Evolutionary conservation across 1,284 basidiomycete genomes (phyloP), one percentile per base, ranked within the genome.

Genomic region (Moniliophthora roreri): DNA sequence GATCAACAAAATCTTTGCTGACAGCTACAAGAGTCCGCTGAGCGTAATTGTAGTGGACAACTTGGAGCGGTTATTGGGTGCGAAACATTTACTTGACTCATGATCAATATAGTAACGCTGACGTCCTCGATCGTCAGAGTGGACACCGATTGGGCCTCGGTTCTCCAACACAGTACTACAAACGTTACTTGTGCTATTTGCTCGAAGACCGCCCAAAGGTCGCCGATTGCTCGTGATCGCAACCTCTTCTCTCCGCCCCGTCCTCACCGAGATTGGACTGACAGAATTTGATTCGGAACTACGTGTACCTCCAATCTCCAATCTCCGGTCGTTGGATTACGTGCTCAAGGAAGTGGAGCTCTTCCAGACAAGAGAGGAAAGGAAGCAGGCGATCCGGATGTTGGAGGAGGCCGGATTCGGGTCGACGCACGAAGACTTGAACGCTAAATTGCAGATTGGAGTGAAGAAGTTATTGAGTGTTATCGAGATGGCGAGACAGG

Each of bases 21-120:
- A 99, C 72, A 94, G 93, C 60, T 97, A 98, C 76, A 99, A 98
- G 81, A 95, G 91, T 77, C 95, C 96, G 3, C 66, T 97, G 61
- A 98, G 95, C 66, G 92, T 98, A 10, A 87, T 99, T 55, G 94
- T 99, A 11, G 89, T 99, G n/a, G 97, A 99, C 66, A 93, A 86
- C 61, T 79, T 98, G 56, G 95, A 98, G 70, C 83, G 95, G 37
- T 74, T 97, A 54, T 78, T 97, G 50, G 93, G 93, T 92, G 52
- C 58, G 84, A 69, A 18, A 21, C 38, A 26, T 28, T 46, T 56
- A 10, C 3, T 36, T 15, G 13, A 23, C 13, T n/a, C 39, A 41
- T 37, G 28, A 18, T 37, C 41, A 42, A 34, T n/a, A n/a, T n/a
- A n/a, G n/a, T n/a, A n/a, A n/a, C n/a, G n/a, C 36, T 47, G 6